Evolutionary conservation across 768 basidiomycete species (phyloP).

Genomic region (Pulveroboletus sp.): DNA sequence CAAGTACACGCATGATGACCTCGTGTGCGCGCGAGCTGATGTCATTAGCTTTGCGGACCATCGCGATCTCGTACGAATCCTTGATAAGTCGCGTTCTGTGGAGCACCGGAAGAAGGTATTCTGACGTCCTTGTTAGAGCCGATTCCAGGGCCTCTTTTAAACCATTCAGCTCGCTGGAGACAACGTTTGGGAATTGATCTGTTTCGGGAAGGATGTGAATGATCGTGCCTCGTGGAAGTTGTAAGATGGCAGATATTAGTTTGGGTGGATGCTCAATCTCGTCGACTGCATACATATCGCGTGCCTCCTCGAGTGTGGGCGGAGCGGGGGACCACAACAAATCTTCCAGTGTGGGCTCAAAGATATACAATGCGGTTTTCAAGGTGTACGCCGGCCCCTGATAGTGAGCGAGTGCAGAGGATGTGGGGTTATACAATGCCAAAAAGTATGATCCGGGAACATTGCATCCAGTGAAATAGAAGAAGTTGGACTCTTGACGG

Average conservation of each 20-base stretch:
- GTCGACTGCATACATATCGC: slow-evolving; percentile 56
- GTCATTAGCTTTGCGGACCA: slow-evolving; percentile 74
- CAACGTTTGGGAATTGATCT: slow-evolving; percentile 18
- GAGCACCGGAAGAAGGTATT: slow-evolving; percentile 71
- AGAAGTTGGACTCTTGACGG: slow-evolving; percentile 81
- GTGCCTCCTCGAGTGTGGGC: slow-evolving; percentile 56
- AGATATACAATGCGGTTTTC: slow-evolving; percentile 69
- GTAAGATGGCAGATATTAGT: slow-evolving; percentile 44
- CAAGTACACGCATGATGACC: slow-evolving; percentile 86
- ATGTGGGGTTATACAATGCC: slow-evolving; percentile 46
- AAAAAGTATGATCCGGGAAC: slow-evolving; percentile 69
- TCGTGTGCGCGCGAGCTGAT: slow-evolving; percentile 91
- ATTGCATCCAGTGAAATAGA: slow-evolving; percentile 77
- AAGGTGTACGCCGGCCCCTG: slow-evolving; percentile 35
- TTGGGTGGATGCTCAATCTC: slow-evolving; percentile 44
- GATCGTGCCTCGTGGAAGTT: slow-evolving; percentile 46
- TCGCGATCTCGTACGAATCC: slow-evolving; percentile 63
- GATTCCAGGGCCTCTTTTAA: slow-evolving; percentile 5
- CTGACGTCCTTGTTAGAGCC: slow-evolving; percentile 6
- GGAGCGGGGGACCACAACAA: slow-evolving; percentile 90
- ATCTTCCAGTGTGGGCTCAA: slow-evolving; percentile 64
- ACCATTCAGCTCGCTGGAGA: slow-evolving; percentile 3
- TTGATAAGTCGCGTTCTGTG: slow-evolving; percentile 80
- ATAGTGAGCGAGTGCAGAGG: slow-evolving; percentile 19
- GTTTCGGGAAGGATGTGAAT: slow-evolving; percentile 60